A percentile compares a stretch with the other conserved stretches of the same genome.
These are phyloP conservation scores for Amylostereum areolatum DNA, from an alignment of 1,284 basidiomycete species.

Conservation along the genomic window DNA sequence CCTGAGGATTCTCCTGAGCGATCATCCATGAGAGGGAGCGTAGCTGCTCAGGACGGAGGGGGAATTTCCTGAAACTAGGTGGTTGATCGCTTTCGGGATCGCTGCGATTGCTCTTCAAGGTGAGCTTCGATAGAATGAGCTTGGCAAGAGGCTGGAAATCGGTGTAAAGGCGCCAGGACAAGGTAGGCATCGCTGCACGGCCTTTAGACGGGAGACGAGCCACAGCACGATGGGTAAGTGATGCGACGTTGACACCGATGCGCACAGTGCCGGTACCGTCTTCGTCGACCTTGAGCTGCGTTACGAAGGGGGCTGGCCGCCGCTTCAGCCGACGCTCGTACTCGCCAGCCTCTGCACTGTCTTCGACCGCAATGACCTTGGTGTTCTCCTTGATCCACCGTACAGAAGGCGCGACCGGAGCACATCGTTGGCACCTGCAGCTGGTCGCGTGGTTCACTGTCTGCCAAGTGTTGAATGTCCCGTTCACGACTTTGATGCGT, in stretches of 20 bases:
- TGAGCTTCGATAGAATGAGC: conserved; percentile 58
- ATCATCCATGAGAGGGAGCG: conserved; percentile 95
- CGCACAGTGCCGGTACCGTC: conserved; percentile 64
- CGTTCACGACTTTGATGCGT: conserved; percentile 70
- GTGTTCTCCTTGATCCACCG: conserved; percentile 66
- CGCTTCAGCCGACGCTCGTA: conserved; percentile 86
- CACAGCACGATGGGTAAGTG: conserved; percentile 83
- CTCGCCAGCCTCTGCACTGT: conserved; percentile 76
- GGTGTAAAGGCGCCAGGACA: conserved; percentile 82
- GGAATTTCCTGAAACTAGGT: conserved; percentile 60
- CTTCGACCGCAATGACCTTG: conserved; percentile 69
- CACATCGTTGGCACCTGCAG: conserved; percentile 65
- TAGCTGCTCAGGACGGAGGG: conserved; percentile 79
- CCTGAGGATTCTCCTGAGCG: conserved; percentile 63
- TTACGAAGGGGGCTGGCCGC: conserved; percentile 83
- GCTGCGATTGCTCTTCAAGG: conserved; percentile 69
- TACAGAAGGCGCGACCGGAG: conserved; percentile 71
- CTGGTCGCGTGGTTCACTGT: conserved; percentile 36
- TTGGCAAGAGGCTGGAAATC: conserved; percentile 65
- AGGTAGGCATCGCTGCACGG: conserved; percentile 42
- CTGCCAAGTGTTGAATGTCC: conserved; percentile 59
- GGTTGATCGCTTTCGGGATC: conserved; percentile 79
- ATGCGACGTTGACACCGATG: conserved; percentile 84
- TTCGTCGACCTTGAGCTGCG: conserved; percentile 76
- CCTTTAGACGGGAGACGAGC: conserved; percentile 68